Base-by-base conservation (phyloP, 2,329 filamentous ascomycete genomes). In the Aspergillus oerlinghausenensis region DNA sequence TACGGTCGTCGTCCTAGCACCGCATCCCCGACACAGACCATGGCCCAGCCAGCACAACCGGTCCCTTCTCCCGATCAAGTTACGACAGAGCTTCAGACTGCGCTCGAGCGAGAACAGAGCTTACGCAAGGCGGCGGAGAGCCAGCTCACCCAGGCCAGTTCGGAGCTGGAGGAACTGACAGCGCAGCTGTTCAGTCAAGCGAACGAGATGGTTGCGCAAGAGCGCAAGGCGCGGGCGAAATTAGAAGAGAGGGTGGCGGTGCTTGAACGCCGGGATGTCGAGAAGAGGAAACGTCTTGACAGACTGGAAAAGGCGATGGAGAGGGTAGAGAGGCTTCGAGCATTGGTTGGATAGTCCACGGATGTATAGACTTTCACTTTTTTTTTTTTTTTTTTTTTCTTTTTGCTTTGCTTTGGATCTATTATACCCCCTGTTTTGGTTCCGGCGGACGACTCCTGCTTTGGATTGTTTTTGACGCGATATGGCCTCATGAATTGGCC, bases 151-250 rank as follows among this genome's bases (percentile, higher is more conserved):
- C 78, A 80, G 51, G 79, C 84, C 17, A 82, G 79, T 59, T 76
- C 72, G 1, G 84, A 87, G 69, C 76, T 87, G 29, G 84, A 87
- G 62, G 84, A 87, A 54, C 69, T 87, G 57, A 85, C 80, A 11
- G 80, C 80, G 32, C 79, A 80, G 55, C 68, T 87, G 8, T 87
- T 87, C 68, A 81, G 81, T 52, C 82, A 86, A 66, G 84, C 84
- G 32, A 87, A 87, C 58, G 84, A 87, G 70, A 86, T 87, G 84
- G 84, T 87, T 8, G 84, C 84, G 3, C 74, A 78, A 54, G 85
- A 87, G 73, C 77, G 84, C 26, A 82, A 79, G 66, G 83, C 82
- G 42, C 75, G 83, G 54, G 82, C 80, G 17, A 82, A 75, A 58
- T 65, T 80, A 50, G 77, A 80, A 55, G 76, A 80, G 61, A 66